Evolutionary conservation across 1,139 yeast genomes (phyloP), one percentile per base, ranked within the genome.

Genomic region (Saccharomyces hybrid): DNA sequence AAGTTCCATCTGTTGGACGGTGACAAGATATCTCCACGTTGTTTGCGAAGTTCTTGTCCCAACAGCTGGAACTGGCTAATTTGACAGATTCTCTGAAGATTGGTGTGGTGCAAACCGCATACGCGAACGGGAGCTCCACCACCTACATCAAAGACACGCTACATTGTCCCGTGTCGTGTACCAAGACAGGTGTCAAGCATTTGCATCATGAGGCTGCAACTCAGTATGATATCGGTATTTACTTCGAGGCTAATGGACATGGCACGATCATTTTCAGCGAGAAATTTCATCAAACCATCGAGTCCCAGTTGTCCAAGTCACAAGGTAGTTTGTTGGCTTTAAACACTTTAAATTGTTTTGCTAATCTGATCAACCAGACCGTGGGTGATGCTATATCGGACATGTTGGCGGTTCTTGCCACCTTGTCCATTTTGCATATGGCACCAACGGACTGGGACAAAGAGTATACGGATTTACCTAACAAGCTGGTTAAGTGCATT

Each of bases 171-270:
- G 96, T 89, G 8, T 82, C 83, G 3, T 88, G 95, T 70, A 88
- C 98, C 0, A 86, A 96, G 48, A 93, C 99, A 2, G 99, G 99
- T 48, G 99, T 93, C 47, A 93, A 93, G 72, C 96, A 93, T 71
- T 77, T 95, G 61, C 99, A 95, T 68, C 96, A 88, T 64, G 89
- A 83, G 64, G 87, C 86, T 26, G 96, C 96, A 1, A 83, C 81
- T 58, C 78, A 82, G 54, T 93, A 81, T 67, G 98, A 90, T 66
- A 79, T 93, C 60, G 99, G 99, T 26, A 84, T 93, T 24, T 93
- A 95, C 72, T 93, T 93, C 65, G 99, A 93, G 75, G 99, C 99
- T 53, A 93, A 93, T 68, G 99, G 99, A n/a, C 99, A 93, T 66
- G 99, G 99, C 12, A 95, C 99, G 0, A 96, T 93, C 3, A 75